Percentiles rank a stretch among this genome's conserved stretches.
Conservation (phyloP, 768 basidiomycete genomes). For the Glaciozyma martinii region DNA sequence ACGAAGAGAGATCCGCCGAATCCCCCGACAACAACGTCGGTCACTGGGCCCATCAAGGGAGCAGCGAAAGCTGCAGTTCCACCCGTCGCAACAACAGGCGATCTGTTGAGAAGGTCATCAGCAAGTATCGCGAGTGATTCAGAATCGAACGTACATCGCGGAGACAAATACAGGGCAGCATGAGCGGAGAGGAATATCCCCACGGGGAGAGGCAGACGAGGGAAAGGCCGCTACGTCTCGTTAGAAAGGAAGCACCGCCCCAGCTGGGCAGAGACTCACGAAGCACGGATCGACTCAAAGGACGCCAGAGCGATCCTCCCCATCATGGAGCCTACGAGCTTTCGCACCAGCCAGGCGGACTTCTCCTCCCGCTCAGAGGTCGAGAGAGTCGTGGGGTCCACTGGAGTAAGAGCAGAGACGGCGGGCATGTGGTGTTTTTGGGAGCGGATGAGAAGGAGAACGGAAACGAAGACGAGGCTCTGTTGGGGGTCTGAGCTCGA, state of each 20-base stretch:
- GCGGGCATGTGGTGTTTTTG: too few species aligned
- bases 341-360: neutral
- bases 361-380: neutral
- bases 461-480: too few species aligned
- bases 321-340: neutral
- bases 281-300: slow-evolving; percentile 53
- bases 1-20: neutral
- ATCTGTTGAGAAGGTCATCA: too few species aligned
- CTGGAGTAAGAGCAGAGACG: neutral
- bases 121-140: too few species aligned
- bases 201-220: slow-evolving; percentile 60
- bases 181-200: slow-evolving; percentile 57
- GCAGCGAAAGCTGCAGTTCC: slow-evolving; percentile 46
- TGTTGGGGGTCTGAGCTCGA: too few species aligned
- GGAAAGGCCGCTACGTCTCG: slow-evolving; percentile 50
- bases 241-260: too few species aligned
- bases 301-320: slow-evolving; percentile 58
- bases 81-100: slow-evolving; percentile 51
- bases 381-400: neutral
- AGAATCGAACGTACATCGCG: slow-evolving; percentile 37
- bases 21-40: slow-evolving; percentile 45
- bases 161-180: slow-evolving; percentile 58
- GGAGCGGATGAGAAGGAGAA: too few species aligned
- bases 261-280: too few species aligned
- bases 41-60: slow-evolving; percentile 51